Evolutionary conservation across 352 stramenopile genomes (phyloP), one percentile per base, ranked within the genome.

Genomic region (Pythium utonaiense): DNA sequence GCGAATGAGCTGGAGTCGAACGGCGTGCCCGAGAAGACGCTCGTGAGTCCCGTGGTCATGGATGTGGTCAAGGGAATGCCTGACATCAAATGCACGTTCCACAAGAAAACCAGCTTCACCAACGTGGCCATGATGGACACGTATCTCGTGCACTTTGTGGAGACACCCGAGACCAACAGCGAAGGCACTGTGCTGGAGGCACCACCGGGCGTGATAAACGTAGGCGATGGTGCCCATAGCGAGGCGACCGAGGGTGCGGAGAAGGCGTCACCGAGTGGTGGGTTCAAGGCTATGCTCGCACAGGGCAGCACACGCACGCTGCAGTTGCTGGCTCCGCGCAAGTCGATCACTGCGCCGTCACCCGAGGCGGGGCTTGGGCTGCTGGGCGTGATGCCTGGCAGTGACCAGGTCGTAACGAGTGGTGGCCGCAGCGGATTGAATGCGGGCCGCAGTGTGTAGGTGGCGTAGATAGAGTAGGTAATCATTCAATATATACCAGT

Each of bases 1-100:
- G 87, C 82, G 13, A 95, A 96, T 53, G 83, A 92, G 31, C 75
- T 96, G n/a, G 87, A 96, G 64, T 90, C 78, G 8, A 93, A 94
- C 50, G 80, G 87, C 38, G 78, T 92, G 10, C 85, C 87, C 1
- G 84, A 91, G 52, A 83, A 79, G 28, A 93, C 83, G 45, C 71
- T 95, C 14, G 83, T 95, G 60, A 93, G 83, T 36, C 76, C 77
- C 3, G 69, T 88, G 49, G 86, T 95, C 8, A 85, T 90, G 66
- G 78, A 91, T 13, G 83, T 93, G 17, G 80, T 92, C 44, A 84
- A 86, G 45, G 83, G 83, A n/a, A 93, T 93, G 83, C 73, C 79
- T 6, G 85, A 95, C 63, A 87, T 95, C 48, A 70, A 75, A 28
- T 95, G 84, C 54, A 91, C 79, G 44, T 89, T 90, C 55, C 74